These are phyloP conservation scores for Cornus florida DNA, from an alignment of 148 eudicot species.

Conservation along the genomic window DNA sequence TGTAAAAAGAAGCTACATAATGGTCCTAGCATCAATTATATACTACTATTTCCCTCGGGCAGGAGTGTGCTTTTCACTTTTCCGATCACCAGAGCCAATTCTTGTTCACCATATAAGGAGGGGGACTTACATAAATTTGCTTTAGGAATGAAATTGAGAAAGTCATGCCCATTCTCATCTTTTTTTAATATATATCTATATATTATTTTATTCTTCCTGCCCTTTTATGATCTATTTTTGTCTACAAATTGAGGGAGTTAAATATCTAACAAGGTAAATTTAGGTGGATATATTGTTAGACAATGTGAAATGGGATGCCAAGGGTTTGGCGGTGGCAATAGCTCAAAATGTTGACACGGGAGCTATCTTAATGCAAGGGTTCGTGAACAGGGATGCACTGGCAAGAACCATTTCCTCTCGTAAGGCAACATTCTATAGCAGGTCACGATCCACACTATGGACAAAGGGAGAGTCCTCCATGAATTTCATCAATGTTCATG, in stretches of 20 bases:
- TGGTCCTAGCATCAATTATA: too few species aligned
- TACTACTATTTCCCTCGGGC: too few species aligned
- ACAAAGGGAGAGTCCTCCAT: constrained; percentile 91
- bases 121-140: background rate
- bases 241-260: background rate
- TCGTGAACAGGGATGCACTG: constrained; percentile 88
- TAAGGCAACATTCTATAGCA: constrained; percentile 92
- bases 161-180: too few species aligned
- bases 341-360: constrained; percentile 97
- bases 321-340: constrained; percentile 99
- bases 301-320: constrained; percentile 96
- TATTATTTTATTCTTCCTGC: too few species aligned
- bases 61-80: too few species aligned
- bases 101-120: background rate
- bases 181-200: too few species aligned
- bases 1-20: too few species aligned
- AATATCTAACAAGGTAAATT: constrained; percentile 15
- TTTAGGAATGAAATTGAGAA: too few species aligned
- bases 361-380: constrained; percentile 97
- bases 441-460: constrained; percentile 86
- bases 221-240: background rate
- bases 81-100: background rate
- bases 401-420: constrained; percentile 70
- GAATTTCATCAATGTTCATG: constrained; percentile 85
- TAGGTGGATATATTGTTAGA: constrained; percentile 83